Conservation (phyloP, 1,284 basidiomycete species). For the Psilocybe mexicana region DNA sequence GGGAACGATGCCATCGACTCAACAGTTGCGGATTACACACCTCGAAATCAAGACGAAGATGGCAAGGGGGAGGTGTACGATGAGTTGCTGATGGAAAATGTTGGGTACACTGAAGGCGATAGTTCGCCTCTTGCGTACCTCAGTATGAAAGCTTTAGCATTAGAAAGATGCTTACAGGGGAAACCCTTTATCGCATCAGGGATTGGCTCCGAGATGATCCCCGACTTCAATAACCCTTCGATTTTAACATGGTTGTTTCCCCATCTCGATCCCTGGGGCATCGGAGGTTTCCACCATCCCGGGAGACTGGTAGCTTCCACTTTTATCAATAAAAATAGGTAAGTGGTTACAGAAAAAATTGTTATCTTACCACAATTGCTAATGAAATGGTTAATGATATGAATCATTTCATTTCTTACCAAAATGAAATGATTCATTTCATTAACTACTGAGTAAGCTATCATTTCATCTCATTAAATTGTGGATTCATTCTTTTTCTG, state of each 20-base stretch:
- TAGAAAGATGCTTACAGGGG: slow-evolving; percentile 7
- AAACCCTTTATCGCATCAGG: slow-evolving; percentile 5
- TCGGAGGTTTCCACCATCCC: slow-evolving; percentile 18
- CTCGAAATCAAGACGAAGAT: not conserved
- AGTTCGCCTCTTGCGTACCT: slow-evolving; percentile 2
- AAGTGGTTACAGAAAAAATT: too few species aligned
- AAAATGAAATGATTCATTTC: too few species aligned
- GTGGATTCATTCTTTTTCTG: too few species aligned
- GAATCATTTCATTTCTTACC: too few species aligned
- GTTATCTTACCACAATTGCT: too few species aligned
- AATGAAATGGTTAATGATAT: too few species aligned
- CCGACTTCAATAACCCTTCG: slow-evolving; percentile 16
- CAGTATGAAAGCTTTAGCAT: slow-evolving; percentile 11
- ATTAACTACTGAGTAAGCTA: too few species aligned
- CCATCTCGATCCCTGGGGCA: slow-evolving; percentile 20
- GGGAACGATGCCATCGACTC: slow-evolving; percentile 1
- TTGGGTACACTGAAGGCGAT: slow-evolving; percentile 14
- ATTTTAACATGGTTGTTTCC: slow-evolving; percentile 18
- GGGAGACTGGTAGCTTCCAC: not conserved
- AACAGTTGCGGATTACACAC: slow-evolving; percentile 4
- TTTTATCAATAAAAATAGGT: too few species aligned
- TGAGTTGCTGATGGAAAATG: slow-evolving; percentile 17
- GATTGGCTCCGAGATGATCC: not conserved
- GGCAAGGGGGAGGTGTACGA: not conserved
- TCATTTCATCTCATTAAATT: too few species aligned